Base-by-base conservation (phyloP, 208 protist species). In the Leishmania mexicana region DNA sequence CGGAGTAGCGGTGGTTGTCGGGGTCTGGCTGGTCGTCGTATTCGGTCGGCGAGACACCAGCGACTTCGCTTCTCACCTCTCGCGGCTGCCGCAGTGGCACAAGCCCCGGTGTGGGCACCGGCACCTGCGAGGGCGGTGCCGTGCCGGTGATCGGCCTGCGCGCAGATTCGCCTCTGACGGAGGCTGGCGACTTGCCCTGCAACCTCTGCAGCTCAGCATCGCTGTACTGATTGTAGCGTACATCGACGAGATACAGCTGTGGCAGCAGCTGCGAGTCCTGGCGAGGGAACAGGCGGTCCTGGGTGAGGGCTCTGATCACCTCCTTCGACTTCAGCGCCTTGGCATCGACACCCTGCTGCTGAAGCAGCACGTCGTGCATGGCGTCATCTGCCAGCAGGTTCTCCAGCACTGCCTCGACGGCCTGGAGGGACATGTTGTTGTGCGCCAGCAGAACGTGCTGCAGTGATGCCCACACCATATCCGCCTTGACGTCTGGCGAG, bases 391-490 rank as follows among this genome's bases (percentile, higher is more conserved):
- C 83, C 38, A 88, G 47, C 71, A 89, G 65, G 45, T 71, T 53
- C 47, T 78, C 67, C 35, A 93, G 35, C 71, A 89, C 85, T 19
- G 84, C 83, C 58, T 83, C 76, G 15, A 90, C 73, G 13, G 87
- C 89, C 5, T 86, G 76, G 35, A 81, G 60, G 13, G 89, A 87
- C 79, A 93, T 84, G n/a, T 83, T 81, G 78, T 93, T 93, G 40
- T 91, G 65, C 0, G 87, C 79, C 1, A 93, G 72, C 72, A 89
- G 62, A 11, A 93, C 68, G 74, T 88, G 78, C 74, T 85, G 81
- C 65, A 93, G 84, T 1, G 89, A 91, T 15, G 64, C 81, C 77
- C 87, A 89, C 78, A 93, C 77, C 64, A 76, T 82, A 68, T 86
- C 81, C 45, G 80, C 81, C 72, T 77, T 76, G 24, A 82, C 80